A percentile compares a stretch with the other conserved stretches of the same genome.
Conservation (phyloP, 306 rosid species). For the Rosa persica region DNA sequence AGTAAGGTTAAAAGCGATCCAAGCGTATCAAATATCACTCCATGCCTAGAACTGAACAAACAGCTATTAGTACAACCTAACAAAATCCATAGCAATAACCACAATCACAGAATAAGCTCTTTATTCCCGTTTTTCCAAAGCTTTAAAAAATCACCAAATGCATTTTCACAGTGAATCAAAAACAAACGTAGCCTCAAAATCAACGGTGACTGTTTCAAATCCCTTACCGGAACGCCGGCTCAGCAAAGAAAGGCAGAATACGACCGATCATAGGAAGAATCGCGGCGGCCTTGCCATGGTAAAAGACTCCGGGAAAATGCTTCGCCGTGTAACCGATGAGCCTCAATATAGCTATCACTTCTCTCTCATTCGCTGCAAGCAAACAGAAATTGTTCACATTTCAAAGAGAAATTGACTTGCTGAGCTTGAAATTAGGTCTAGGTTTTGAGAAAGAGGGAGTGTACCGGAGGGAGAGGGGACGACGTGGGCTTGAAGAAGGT, state of each 20-base stretch:
- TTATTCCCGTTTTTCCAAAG: not conserved
- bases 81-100: not conserved
- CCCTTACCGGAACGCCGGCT: conserved; percentile 58
- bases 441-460: not conserved
- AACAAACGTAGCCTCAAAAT: not conserved
- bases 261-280: conserved; percentile 65
- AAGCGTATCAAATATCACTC: conserved; percentile 63
- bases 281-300: conserved; percentile 59
- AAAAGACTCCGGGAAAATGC: conserved; percentile 78
- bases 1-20: conserved; percentile 75
- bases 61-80: conserved; percentile 5
- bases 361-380: conserved; percentile 56
- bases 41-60: conserved; percentile 64
- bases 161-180: not conserved
- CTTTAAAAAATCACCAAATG: not conserved
- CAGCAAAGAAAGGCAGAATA: conserved; percentile 73
- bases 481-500: conserved; percentile 66
- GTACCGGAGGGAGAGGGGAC: conserved; percentile 69
- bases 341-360: conserved; percentile 68
- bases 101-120: not conserved
- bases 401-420: not conserved
- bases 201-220: not conserved
- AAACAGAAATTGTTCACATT: not conserved
- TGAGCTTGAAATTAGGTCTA: not conserved
- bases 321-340: conserved; percentile 62